Evolutionary conservation across 2,329 filamentous ascomycete genomes (phyloP).

Genomic region (Ophiostoma sp.): DNA sequence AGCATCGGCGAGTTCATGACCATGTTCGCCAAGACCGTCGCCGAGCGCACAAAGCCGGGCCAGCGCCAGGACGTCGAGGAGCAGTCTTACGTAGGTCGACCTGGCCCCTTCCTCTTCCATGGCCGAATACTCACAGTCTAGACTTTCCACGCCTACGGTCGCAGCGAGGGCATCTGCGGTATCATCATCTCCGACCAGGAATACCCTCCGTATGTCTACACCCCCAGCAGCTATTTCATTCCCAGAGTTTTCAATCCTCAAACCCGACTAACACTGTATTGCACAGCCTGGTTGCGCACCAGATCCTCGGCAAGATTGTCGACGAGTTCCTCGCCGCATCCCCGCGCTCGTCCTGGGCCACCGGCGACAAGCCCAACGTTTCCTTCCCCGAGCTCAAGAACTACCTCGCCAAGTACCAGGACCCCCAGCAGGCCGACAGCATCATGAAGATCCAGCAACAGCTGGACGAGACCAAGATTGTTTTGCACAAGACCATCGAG

Average conservation of each 20-base stretch:
- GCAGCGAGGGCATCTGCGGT: slow-evolving; percentile 67
- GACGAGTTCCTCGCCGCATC: slow-evolving; percentile 80
- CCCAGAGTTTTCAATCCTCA: too few species aligned
- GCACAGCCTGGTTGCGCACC: slow-evolving; percentile 65
- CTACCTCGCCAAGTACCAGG: slow-evolving; percentile 70
- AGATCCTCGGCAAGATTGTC: slow-evolving; percentile 77
- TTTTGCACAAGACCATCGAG: slow-evolving; percentile 95
- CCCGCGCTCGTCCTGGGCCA: slow-evolving; percentile 58
- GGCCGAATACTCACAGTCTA: not conserved
- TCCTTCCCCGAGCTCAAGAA: slow-evolving; percentile 71
- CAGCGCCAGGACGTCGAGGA: slow-evolving; percentile 82
- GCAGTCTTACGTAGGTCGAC: slow-evolving; percentile 42
- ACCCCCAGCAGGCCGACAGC: slow-evolving; percentile 80
- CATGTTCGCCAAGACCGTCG: slow-evolving; percentile 80
- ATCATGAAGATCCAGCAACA: slow-evolving; percentile 96
- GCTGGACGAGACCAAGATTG: slow-evolving; percentile 94
- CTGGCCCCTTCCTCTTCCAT: not conserved
- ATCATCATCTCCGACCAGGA: slow-evolving; percentile 73
- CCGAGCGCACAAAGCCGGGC: slow-evolving; percentile 67
- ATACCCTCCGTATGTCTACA: slow-evolving; percentile 51
- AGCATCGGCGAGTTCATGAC: slow-evolving; percentile 52
- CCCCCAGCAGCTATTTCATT: too few species aligned
- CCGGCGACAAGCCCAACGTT: slow-evolving; percentile 46
- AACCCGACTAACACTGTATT: not conserved
- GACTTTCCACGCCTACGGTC: slow-evolving; percentile 65